Base-by-base conservation (phyloP, 176 grass and related monocot genomes). In the Areca catechu region DNA sequence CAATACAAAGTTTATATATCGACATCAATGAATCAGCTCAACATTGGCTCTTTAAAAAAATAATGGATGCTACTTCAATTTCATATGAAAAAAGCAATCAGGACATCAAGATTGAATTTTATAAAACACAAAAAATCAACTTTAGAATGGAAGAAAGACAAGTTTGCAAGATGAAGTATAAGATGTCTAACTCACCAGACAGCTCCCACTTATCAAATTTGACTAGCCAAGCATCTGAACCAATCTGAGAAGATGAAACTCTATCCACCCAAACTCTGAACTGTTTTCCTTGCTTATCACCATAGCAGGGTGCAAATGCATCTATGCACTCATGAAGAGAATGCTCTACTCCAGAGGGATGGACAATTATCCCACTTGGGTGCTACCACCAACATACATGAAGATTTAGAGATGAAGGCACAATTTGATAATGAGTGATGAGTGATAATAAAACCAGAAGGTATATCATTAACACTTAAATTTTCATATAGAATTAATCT, bases 191-290 rank as follows among this genome's bases (percentile, higher is more conserved):
- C 16, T 16, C 54, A 97, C 92, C 92, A 80, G 90, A 68, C 48
- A 82, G 63, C 54, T 85, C 92, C 83, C 92, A 97, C 34, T 71
- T 91, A 47, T 97, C 82, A 72, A 97, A 88, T 58, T 82, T 97
- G 21, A 88, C 80, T 65, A 85, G 48, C 92, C 86, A 97, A 28
- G 60, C 70, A 75, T 57, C 75, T 65, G 75, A 69, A 43, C 77
- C 71, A 62, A 85, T 80, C 5, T 72, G 67, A 28, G 77, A 85
- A 72, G 82, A 58, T 52, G 80, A 54, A 75, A 91, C 50, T 71
- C 84, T 90, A 58, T 97, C 92, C 66, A 97, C 59, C 92, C 92
- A 97, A 48, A 74, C 55, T 58, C 75, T 72, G 72, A 85, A 95
- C 58, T 22, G 53, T 49, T 69, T 82, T 5, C 72, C 75, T 80